Conservation (phyloP, 768 basidiomycete species). For the Lepiota brunneoincarnata region DNA sequence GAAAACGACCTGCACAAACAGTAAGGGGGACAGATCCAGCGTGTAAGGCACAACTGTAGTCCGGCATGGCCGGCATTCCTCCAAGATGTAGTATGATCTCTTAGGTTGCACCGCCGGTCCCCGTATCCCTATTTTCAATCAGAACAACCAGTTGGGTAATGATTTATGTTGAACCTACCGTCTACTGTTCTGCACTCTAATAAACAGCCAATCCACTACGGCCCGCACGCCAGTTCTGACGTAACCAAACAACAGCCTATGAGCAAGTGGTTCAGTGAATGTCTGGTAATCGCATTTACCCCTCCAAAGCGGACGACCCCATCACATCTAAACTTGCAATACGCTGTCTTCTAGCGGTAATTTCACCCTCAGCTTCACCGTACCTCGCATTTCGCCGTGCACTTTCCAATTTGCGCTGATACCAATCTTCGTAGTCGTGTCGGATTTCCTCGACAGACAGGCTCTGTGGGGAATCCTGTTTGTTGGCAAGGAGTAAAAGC, state of each 20-base stretch:
- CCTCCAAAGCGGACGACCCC: constrained; percentile 88
- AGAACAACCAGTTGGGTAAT: neutral
- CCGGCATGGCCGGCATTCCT: neutral
- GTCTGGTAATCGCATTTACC: constrained; percentile 46
- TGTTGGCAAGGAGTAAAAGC: constrained; percentile 90
- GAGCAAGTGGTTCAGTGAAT: neutral
- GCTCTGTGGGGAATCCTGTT: constrained; percentile 82
- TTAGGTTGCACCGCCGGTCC: constrained; percentile 4
- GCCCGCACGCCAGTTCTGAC: constrained; percentile 82
- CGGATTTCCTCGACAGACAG: constrained; percentile 89
- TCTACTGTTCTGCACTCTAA: constrained; percentile 88
- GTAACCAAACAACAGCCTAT: neutral
- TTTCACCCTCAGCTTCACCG: constrained; percentile 43
- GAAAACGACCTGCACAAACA: neutral
- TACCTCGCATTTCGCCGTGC: constrained; percentile 50
- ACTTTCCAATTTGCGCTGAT: constrained; percentile 71
- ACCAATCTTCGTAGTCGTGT: constrained; percentile 86
- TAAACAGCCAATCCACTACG: constrained; percentile 93
- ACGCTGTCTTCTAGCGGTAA: constrained; percentile 44
- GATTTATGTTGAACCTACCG: constrained; percentile 36
- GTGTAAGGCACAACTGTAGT: neutral
- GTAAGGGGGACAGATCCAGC: neutral
- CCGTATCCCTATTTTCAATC: constrained; percentile 3
- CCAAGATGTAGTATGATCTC: neutral
- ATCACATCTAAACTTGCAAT: constrained; percentile 84